phyloP scores from a whole-genome alignment of 2,329 filamentous ascomycete species.

The Penicillium sp. region DNA sequence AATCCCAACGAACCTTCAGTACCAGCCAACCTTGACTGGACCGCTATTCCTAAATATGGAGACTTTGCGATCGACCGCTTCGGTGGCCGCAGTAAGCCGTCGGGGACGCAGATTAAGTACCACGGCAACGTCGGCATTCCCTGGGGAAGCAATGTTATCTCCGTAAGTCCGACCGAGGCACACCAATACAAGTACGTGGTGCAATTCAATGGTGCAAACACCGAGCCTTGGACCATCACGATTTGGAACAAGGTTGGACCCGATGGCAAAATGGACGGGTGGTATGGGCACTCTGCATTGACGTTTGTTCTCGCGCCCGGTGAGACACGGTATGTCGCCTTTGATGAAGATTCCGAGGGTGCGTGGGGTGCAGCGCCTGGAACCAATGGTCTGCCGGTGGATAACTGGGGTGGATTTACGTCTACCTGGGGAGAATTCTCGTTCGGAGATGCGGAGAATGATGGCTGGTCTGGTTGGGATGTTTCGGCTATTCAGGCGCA shows the following conservation, averaged over 20 bases:
- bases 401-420: conserved; percentile 41
- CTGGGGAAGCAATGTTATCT: conserved; percentile 50
- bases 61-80: conserved; percentile 38
- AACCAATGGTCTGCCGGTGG: conserved; percentile 34
- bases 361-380: conserved; percentile 43
- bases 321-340: conserved; percentile 44
- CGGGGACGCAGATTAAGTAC: conserved; percentile 36
- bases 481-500: conserved; percentile 50
- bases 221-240: conserved; percentile 41
- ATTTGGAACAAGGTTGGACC: conserved; percentile 51
- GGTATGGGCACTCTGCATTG: conserved; percentile 44
- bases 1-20: conserved; percentile 10
- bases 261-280: conserved; percentile 43
- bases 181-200: conserved; percentile 47
- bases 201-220: conserved; percentile 40
- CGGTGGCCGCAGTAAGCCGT: conserved; percentile 37
- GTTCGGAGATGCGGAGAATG: conserved; percentile 42
- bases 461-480: conserved; percentile 48
- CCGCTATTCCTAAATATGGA: conserved; percentile 27
- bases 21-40: conserved; percentile 29
- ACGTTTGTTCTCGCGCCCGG: conserved; percentile 40
- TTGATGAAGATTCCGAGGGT: conserved; percentile 48
- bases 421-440: conserved; percentile 50
- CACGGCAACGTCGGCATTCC: conserved; percentile 46
- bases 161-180: conserved; percentile 39